Conservation (phyloP, 23 red algal genomes). For the Agarophyton chilense region DNA sequence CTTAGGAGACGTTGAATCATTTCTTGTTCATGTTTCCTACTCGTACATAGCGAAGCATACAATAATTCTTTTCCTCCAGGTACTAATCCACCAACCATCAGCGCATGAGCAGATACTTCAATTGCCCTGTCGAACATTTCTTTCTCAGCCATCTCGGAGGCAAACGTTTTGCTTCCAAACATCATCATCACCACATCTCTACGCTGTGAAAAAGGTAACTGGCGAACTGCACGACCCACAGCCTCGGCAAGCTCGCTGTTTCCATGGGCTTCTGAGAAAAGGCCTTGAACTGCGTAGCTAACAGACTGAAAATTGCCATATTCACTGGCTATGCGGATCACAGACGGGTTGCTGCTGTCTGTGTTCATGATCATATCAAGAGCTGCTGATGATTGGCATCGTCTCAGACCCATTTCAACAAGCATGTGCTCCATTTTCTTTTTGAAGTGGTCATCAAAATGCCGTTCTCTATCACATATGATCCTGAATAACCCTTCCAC, state of each 20-base stretch:
- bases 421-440: neutral
- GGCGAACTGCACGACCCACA: neutral
- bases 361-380: neutral
- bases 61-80: neutral
- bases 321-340: neutral
- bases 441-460: neutral
- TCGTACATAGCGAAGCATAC: neutral
- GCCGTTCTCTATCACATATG: neutral
- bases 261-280: neutral
- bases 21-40: neutral
- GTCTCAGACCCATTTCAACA: neutral
- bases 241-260: neutral
- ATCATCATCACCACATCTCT: conserved; percentile 10
- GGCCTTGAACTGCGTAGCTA: neutral
- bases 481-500: neutral
- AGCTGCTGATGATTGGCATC: neutral
- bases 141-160: no score
- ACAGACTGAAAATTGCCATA: neutral
- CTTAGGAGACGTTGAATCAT: conserved; percentile 11
- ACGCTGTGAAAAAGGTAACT: conserved; percentile 2
- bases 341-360: neutral
- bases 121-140: neutral
- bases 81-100: neutral
- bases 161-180: neutral
- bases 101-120: conserved; percentile 19